Percentiles rank a stretch among this genome's conserved stretches.
These are phyloP conservation scores for Carallia brachiata DNA, from an alignment of 345 rosid genomes.

Conservation along the genomic window DNA sequence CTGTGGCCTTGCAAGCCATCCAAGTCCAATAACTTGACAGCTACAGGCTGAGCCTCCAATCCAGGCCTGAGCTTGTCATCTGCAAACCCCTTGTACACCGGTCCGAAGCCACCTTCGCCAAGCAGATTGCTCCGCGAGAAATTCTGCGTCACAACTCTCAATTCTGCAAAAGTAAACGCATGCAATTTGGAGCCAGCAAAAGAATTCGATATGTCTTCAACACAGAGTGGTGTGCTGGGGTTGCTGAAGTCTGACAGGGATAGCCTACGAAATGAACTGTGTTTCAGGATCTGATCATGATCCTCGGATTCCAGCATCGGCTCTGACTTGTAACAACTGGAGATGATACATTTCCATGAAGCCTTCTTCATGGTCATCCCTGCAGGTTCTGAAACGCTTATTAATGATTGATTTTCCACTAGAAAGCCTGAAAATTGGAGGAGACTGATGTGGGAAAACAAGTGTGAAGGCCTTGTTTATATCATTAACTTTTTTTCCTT, in stretches of 20 bases:
- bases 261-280: slow-evolving; percentile 43
- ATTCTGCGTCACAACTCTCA: slow-evolving; percentile 45
- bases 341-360: slow-evolving; percentile 42
- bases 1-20: slow-evolving; percentile 73
- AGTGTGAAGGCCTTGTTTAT: too few relatives aligned
- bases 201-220: slow-evolving; percentile 58
- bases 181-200: slow-evolving; percentile 55
- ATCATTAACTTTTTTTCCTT: too few relatives aligned
- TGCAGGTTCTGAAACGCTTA: neutral
- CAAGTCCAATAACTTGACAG: slow-evolving; percentile 69
- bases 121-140: slow-evolving; percentile 54
- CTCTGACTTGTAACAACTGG: slow-evolving; percentile 42
- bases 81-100: slow-evolving; percentile 67
- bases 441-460: neutral
- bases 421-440: neutral
- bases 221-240: slow-evolving; percentile 49
- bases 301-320: slow-evolving; percentile 21
- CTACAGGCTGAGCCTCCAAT: slow-evolving; percentile 61
- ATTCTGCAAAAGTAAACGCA: slow-evolving; percentile 49
- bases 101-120: slow-evolving; percentile 85
- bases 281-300: slow-evolving; percentile 22
- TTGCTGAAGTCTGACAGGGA: slow-evolving; percentile 57
- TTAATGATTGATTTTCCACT: neutral
- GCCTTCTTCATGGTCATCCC: slow-evolving; percentile 35
- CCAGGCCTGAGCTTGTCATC: slow-evolving; percentile 58